Evolutionary conservation across 345 rosid species (phyloP).

Genomic region (Angophora floribunda): DNA sequence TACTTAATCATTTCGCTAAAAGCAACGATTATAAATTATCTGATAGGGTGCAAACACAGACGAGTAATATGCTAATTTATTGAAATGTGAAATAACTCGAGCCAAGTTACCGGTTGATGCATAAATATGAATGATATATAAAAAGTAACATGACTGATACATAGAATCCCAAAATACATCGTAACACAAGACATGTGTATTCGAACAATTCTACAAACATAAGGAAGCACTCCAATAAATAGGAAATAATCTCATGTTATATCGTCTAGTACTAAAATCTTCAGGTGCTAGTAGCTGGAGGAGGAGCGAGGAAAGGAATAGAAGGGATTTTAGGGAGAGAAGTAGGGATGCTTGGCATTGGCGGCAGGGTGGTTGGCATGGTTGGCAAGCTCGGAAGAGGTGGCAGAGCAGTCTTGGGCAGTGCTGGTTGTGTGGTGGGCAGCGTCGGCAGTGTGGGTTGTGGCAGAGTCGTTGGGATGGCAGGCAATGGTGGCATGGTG

Average conservation of each 20-base stretch:
- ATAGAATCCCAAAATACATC: neutral
- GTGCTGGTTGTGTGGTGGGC: neutral
- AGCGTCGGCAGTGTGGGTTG: neutral
- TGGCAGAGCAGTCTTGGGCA: neutral
- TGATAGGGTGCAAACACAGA: neutral
- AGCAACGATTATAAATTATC: neutral
- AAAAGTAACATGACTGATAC: neutral
- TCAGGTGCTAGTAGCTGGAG: neutral
- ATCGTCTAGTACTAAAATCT: neutral
- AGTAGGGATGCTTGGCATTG: neutral
- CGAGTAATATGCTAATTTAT: neutral
- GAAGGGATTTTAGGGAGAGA: neutral
- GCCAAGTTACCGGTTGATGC: neutral
- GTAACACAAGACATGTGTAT: neutral
- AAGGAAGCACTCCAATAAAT: neutral
- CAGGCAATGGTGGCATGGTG: neutral
- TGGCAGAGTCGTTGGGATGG: neutral
- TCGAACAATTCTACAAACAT: neutral
- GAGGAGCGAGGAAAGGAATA: neutral
- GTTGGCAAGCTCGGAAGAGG: neutral
- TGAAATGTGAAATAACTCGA: neutral
- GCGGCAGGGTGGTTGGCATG: neutral
- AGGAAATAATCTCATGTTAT: neutral
- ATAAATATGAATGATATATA: neutral
- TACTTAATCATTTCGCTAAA: neutral